Base-by-base conservation (phyloP, 768 basidiomycete species). In the Tulasnella sp. region DNA sequence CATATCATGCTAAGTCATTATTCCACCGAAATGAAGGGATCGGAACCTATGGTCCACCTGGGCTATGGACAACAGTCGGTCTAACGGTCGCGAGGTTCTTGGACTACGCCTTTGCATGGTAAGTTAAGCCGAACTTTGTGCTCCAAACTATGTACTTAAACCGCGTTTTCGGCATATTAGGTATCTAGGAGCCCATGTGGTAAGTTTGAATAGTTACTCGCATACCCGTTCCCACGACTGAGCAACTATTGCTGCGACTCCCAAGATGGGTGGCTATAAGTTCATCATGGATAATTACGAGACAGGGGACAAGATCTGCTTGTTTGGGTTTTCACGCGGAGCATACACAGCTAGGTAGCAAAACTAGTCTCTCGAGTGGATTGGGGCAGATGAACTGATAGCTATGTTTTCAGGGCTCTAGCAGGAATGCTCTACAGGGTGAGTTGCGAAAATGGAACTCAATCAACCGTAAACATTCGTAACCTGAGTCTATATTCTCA, bases 241-340 rank as follows among this genome's bases (percentile, higher is more conserved):
- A 4, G n/a, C 24, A 13, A 2, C 37, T 33, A 6, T 12, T 46
- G 20, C 46, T 34, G n/a, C n/a, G 43, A n/a, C 52, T 45, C 19
- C 13, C n/a, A 20, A 50, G 48, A 13, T 28, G 22, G 53, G 52
- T 4, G 54, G 54, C 3, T 56, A 56, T 28, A 54, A 44, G 19
- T 56, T 56, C 31, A 16, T 56, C 4, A 47, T 49, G 52, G 10
- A 45, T 7, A 41, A 24, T 15, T 50, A 50, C 25, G 16, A 63
- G 28, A 61, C 71, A 13, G 79, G 78, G 0, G 84, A 88, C 62
- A 79, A 76, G 55, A 81, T 89, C 4, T 85, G 74, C 60, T 68
- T 89, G 2, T 87, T 88, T 78, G 85, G 87, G 0, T 91, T 89
- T 61, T 88, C 85, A 37, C 73, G 87, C 22, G 77, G 78, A n/a